These are phyloP conservation scores for Mycena crocata DNA, from an alignment of 768 basidiomycete species.

Conservation along the genomic window DNA sequence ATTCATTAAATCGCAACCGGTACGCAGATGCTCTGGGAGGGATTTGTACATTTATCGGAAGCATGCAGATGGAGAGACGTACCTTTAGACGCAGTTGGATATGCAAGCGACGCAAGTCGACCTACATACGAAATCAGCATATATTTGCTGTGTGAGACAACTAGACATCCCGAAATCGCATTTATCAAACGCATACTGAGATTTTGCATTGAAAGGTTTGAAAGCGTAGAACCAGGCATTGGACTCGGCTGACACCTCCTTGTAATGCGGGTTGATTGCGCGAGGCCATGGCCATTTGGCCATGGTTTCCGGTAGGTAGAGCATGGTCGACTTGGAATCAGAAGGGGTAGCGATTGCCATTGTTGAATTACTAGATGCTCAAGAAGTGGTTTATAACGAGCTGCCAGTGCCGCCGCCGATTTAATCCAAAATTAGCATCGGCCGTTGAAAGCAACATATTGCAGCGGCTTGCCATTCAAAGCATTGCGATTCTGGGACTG, in stretches of 20 bases:
- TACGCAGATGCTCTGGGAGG: conserved; percentile 36
- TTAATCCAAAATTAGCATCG: too few species aligned
- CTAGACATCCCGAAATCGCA: neutral
- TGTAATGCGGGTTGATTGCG: neutral
- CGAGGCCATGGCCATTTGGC: neutral
- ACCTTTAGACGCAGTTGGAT: neutral
- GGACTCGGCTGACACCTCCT: neutral
- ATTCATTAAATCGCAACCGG: conserved; percentile 38
- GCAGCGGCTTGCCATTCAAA: too few species aligned
- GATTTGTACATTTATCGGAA: neutral
- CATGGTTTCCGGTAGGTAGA: neutral
- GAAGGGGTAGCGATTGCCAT: neutral
- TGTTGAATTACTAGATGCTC: too few species aligned
- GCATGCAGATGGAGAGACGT: neutral
- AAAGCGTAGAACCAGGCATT: neutral
- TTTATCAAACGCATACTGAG: conserved; percentile 9
- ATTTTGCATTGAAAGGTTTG: neutral
- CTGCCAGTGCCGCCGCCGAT: too few species aligned
- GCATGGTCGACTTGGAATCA: neutral
- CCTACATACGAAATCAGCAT: neutral
- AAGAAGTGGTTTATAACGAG: too few species aligned
- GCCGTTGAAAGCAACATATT: too few species aligned
- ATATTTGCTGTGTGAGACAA: neutral
- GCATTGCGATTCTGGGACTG: too few species aligned
- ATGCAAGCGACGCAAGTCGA: neutral